These are phyloP conservation scores for Mayamaea pseudoterrestris DNA, from an alignment of 108 stramenopile genomes.

Conservation along the genomic window DNA sequence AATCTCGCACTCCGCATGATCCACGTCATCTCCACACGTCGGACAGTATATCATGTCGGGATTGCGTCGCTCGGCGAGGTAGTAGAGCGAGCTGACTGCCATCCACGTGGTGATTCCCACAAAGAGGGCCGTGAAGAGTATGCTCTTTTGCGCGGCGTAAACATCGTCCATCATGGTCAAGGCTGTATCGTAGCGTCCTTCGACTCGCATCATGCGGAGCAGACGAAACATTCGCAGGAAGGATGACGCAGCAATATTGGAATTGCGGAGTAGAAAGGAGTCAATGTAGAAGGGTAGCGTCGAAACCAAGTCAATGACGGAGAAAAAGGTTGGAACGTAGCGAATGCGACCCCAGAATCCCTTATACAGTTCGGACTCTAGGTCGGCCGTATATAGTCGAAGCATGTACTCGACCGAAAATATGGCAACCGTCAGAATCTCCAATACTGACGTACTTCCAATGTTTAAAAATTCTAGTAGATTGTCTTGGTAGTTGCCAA, in stretches of 20 bases:
- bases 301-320: conserved; percentile 71
- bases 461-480: conserved; percentile 31
- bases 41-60: conserved; percentile 75
- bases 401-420: conserved; percentile 76
- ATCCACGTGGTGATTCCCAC: conserved; percentile 83
- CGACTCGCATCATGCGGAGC: conserved; percentile 81
- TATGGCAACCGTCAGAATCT: conserved; percentile 47
- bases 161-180: conserved; percentile 76
- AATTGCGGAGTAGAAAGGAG: conserved; percentile 46
- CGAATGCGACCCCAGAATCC: conserved; percentile 32
- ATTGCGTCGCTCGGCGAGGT: conserved; percentile 72
- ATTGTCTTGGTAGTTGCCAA: conserved; percentile 62
- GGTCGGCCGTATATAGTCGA: conserved; percentile 50
- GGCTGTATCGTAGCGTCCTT: conserved; percentile 70
- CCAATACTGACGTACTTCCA: conserved; percentile 53
- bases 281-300: conserved; percentile 86
- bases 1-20: conserved; percentile 44
- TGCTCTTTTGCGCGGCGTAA: conserved; percentile 50
- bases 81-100: conserved; percentile 51
- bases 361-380: conserved; percentile 32
- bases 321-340: conserved; percentile 49
- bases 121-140: conserved; percentile 67
- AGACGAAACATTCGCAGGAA: conserved; percentile 88
- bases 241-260: conserved; percentile 37
- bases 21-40: conserved; percentile 38